Evolutionary conservation across 2,329 filamentous ascomycete species (phyloP).

Genomic region (Dactylonectria estremocensis): DNA sequence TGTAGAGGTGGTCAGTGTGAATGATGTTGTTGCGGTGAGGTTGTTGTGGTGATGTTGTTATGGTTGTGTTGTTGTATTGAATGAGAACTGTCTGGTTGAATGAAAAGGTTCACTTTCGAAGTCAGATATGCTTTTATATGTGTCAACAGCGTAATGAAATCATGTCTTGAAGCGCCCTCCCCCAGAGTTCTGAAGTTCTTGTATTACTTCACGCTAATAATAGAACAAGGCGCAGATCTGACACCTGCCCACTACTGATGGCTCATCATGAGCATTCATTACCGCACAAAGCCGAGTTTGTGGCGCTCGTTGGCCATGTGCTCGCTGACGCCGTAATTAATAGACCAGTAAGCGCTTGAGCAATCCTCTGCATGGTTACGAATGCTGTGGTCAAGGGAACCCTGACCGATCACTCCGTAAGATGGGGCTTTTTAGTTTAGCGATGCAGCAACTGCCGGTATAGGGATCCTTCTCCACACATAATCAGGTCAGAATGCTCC

Average conservation of each 20-base stretch:
- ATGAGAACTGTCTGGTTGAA: neutral
- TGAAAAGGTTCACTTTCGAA: neutral
- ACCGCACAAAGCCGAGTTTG: neutral
- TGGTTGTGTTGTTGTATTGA: neutral
- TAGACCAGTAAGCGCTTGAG: slow-evolving; percentile 18
- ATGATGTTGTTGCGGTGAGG: neutral
- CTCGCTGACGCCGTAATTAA: slow-evolving; percentile 4
- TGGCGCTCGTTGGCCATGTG: neutral
- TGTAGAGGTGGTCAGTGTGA: neutral
- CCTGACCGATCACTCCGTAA: slow-evolving; percentile 1
- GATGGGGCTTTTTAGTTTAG: neutral
- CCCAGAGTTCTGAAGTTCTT: neutral
- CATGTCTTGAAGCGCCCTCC: too few relatives aligned
- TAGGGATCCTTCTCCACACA: neutral
- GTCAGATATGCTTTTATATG: slow-evolving; percentile 4
- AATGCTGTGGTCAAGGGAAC: neutral
- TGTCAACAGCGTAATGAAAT: neutral
- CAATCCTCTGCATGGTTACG: neutral
- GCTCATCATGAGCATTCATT: neutral
- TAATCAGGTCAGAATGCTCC: neutral
- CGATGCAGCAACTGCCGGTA: neutral
- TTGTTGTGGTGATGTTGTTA: neutral
- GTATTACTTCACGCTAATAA: slow-evolving; percentile 17
- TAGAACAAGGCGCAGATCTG: slow-evolving; percentile 9
- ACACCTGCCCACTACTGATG: neutral